Percentiles rank a stretch among this genome's conserved stretches.
phyloP scores from a whole-genome alignment of 2,329 filamentous ascomycete genomes.

The Diaporthe sp. region DNA sequence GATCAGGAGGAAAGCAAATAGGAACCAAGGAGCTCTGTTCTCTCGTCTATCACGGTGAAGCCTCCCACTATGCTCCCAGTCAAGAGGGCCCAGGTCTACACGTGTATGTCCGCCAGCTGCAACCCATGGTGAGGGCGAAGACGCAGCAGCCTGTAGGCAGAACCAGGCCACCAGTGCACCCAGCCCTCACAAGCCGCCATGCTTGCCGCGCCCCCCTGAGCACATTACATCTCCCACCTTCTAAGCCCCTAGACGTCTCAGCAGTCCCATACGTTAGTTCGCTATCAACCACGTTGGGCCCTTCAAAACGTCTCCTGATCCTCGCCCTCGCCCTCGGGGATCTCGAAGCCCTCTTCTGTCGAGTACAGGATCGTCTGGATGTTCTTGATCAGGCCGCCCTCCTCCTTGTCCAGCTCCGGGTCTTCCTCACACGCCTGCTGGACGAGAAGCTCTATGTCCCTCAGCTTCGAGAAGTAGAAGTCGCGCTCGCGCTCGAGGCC shows the following conservation, averaged over 20 bases:
- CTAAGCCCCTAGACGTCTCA: neutral
- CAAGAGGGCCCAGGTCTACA: constrained; percentile 2
- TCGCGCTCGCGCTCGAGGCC: constrained; percentile 96
- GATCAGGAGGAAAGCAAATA: neutral
- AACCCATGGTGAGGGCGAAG: neutral
- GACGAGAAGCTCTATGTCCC: constrained; percentile 95
- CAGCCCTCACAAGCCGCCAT: constrained; percentile 8
- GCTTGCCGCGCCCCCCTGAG: neutral
- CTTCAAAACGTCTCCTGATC: constrained; percentile 82
- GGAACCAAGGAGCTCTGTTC: constrained; percentile 4
- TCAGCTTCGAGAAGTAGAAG: constrained; percentile 99
- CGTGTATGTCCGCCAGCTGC: neutral
- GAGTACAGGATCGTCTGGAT: constrained; percentile 98
- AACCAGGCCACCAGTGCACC: neutral
- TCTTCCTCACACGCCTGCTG: constrained; percentile 95
- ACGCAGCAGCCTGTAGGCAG: constrained; percentile 1
- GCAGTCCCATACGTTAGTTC: neutral
- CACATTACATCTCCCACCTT: constrained; percentile 24
- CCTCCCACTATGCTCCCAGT: constrained; percentile 1
- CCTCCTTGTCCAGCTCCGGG: constrained; percentile 93
- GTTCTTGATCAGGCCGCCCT: constrained; percentile 92
- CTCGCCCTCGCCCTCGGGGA: constrained; percentile 85
- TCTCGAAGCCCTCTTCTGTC: constrained; percentile 93
- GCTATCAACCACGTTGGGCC: neutral
- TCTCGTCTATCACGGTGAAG: constrained; percentile 34